A percentile compares a stretch with the other conserved stretches of the same genome.
Conservation (phyloP, 352 stramenopile species). For the Phytophthora niederhauseri region DNA sequence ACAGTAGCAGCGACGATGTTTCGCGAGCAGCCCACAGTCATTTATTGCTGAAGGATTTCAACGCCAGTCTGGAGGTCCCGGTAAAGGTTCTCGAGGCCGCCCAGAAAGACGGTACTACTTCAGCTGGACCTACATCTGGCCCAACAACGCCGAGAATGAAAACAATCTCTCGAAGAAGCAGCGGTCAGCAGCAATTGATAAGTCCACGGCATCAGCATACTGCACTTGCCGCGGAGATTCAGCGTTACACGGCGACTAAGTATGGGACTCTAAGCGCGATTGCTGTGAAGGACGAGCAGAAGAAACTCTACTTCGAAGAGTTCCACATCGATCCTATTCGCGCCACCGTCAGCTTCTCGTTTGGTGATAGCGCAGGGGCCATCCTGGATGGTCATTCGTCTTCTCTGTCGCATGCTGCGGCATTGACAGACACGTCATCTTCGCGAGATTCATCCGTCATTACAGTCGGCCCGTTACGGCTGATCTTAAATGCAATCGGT, state of each 20-base stretch:
- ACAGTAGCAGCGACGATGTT: slow-evolving; percentile 34
- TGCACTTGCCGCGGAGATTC: slow-evolving; percentile 40
- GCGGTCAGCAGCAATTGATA: slow-evolving; percentile 18
- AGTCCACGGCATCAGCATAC: slow-evolving; percentile 37
- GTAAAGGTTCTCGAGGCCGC: slow-evolving; percentile 76
- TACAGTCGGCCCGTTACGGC: slow-evolving; percentile 76
- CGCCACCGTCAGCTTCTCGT: slow-evolving; percentile 87
- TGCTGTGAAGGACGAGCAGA: slow-evolving; percentile 60
- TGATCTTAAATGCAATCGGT: slow-evolving; percentile 88
- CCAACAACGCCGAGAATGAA: slow-evolving; percentile 41
- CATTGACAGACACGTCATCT: slow-evolving; percentile 36
- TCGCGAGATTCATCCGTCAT: slow-evolving; percentile 44
- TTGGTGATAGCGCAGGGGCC: slow-evolving; percentile 65
- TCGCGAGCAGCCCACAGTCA: slow-evolving; percentile 50
- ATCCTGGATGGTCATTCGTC: slow-evolving; percentile 67
- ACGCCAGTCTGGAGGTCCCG: slow-evolving; percentile 69
- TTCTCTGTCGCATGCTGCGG: slow-evolving; percentile 35
- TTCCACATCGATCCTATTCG: slow-evolving; percentile 87
- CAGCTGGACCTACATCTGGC: slow-evolving; percentile 35
- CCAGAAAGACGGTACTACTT: slow-evolving; percentile 67
- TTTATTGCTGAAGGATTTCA: slow-evolving; percentile 73
- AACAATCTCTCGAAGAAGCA: slow-evolving; percentile 34
- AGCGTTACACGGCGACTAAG: slow-evolving; percentile 34
- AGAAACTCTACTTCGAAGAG: slow-evolving; percentile 92
- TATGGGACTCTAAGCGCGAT: slow-evolving; percentile 41